These are phyloP conservation scores for Termitomyces sp. DNA, from an alignment of 1,284 basidiomycete genomes.

Conservation along the genomic window DNA sequence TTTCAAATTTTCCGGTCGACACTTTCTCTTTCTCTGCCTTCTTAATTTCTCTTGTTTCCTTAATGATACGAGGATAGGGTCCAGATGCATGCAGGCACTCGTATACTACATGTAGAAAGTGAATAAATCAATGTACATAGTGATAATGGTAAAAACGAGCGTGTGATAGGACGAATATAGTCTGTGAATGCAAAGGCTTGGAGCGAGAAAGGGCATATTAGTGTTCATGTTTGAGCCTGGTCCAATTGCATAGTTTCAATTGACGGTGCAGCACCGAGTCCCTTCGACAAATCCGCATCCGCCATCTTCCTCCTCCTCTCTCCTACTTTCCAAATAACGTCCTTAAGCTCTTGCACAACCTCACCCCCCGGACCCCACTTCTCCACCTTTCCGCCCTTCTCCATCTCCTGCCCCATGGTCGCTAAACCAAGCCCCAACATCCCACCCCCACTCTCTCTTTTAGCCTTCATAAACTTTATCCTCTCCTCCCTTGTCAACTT, in stretches of 20 bases:
- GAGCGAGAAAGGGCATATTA: not conserved
- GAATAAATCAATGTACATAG: not conserved
- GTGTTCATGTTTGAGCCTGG: not conserved
- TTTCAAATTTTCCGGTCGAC: too few species aligned
- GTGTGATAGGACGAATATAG: constrained; percentile 5
- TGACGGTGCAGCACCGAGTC: not conserved
- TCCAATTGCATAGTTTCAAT: not conserved
- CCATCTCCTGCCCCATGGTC: constrained; percentile 13
- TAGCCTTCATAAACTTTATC: constrained; percentile 52
- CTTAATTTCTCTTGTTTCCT: too few species aligned
- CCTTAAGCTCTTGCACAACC: constrained; percentile 77
- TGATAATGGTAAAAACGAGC: constrained; percentile 13
- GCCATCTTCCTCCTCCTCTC: constrained; percentile 56
- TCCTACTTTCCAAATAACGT: constrained; percentile 79
- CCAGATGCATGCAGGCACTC: too few species aligned
- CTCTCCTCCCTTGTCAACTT: constrained; percentile 69
- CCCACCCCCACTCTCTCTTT: constrained; percentile 39
- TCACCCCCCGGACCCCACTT: constrained; percentile 72
- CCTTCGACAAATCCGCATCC: not conserved
- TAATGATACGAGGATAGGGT: too few species aligned
- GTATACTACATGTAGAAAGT: too few species aligned
- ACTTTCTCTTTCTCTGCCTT: too few species aligned
- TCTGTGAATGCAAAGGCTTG: not conserved
- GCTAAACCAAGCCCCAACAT: constrained; percentile 17
- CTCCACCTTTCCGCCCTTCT: constrained; percentile 25